phyloP scores from a whole-genome alignment of 371 early-diverging fungal genomes.

The Lichtheimia corymbifera region DNA sequence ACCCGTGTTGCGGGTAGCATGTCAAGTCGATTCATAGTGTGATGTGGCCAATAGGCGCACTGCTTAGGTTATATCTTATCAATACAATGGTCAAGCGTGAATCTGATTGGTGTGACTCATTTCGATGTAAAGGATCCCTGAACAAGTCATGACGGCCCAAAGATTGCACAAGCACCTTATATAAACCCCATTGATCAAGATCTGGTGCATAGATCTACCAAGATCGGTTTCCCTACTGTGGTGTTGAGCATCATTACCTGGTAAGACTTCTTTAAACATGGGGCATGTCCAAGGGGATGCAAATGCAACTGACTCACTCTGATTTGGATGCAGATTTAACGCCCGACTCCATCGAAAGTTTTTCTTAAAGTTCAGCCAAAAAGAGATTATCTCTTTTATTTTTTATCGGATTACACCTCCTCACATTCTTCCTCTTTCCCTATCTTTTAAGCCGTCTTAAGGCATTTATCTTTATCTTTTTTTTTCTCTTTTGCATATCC shows the following conservation, averaged over 20 bases:
- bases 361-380: slow-evolving; percentile 8
- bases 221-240: background rate
- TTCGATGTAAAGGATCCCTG: slow-evolving; percentile 15
- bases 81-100: background rate
- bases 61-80: slow-evolving; percentile 18
- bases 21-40: slow-evolving; percentile 17
- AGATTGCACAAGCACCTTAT: no score
- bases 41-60: slow-evolving; percentile 22
- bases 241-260: no score
- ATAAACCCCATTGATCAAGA: background rate
- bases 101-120: slow-evolving; percentile 55
- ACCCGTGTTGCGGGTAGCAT: background rate
- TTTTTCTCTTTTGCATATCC: background rate
- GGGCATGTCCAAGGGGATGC: no score
- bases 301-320: slow-evolving; percentile 3
- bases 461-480: background rate
- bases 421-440: slow-evolving; percentile 3
- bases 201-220: background rate
- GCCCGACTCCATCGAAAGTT: slow-evolving; percentile 3
- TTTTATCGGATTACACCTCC: slow-evolving; percentile 4
- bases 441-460: background rate
- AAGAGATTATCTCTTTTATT: slow-evolving; percentile 9
- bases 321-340: slow-evolving; percentile 1
- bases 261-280: no score
- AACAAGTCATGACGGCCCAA: no score